phyloP scores from a whole-genome alignment of 176 grass and related monocot species.

The Avena sativa region DNA sequence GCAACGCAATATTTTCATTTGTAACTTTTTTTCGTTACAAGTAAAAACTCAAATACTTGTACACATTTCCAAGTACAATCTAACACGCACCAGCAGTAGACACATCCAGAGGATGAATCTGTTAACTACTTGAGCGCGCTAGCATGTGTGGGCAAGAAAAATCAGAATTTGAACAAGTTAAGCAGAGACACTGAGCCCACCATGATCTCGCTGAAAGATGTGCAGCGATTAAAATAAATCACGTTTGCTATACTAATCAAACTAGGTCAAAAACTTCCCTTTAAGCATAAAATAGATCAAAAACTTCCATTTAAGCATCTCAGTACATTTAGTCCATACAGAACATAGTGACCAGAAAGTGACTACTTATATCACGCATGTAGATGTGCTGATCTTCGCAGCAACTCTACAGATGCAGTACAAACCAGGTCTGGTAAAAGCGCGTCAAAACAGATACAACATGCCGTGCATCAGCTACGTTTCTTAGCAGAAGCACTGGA shows the following conservation, averaged over 20 bases:
- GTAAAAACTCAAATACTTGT: too few relatives aligned
- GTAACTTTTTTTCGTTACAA: too few relatives aligned
- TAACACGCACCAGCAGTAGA: too few relatives aligned
- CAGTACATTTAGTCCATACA: not conserved
- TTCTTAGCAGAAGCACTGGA: conserved; percentile 48
- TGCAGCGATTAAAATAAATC: not conserved
- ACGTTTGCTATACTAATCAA: not conserved
- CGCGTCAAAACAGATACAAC: not conserved
- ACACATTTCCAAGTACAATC: too few relatives aligned
- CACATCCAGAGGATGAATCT: too few relatives aligned
- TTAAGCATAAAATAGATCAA: not conserved
- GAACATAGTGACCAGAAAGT: not conserved
- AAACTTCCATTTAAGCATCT: not conserved
- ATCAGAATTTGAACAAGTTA: too few relatives aligned
- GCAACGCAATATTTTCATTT: too few relatives aligned
- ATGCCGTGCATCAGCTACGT: conserved; percentile 25
- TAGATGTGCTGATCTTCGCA: not conserved
- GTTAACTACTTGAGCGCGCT: too few relatives aligned
- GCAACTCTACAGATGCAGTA: not conserved
- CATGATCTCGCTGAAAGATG: not conserved
- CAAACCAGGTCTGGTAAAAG: not conserved
- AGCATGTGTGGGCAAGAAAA: too few relatives aligned
- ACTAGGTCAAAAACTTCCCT: not conserved
- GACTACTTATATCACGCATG: not conserved
- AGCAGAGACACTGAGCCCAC: not conserved